Percentiles rank a stretch among this genome's conserved stretches.
These are phyloP conservation scores for Phytophthora agathidicida DNA, from an alignment of 352 stramenopile genomes.

Conservation along the genomic window DNA sequence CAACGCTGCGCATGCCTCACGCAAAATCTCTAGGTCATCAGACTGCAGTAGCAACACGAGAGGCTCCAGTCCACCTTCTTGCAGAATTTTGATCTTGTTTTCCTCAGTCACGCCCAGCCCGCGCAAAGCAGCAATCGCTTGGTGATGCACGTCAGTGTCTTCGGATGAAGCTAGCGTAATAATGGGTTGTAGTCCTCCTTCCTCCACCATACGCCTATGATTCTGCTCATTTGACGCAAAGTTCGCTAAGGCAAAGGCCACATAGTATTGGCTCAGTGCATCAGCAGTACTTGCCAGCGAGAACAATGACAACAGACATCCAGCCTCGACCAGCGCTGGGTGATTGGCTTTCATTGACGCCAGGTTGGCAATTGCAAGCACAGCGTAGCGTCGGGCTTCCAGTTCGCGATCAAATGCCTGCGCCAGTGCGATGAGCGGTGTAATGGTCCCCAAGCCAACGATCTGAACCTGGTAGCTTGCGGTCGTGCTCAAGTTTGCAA, in stretches of 20 bases:
- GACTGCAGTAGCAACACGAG: conserved; percentile 91
- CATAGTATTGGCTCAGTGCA: conserved; percentile 94
- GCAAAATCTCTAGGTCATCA: conserved; percentile 93
- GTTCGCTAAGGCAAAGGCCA: conserved; percentile 95
- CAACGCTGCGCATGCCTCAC: conserved; percentile 93
- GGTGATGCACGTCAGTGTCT: conserved; percentile 95
- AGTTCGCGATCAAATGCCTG: conserved; percentile 91
- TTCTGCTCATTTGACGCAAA: conserved; percentile 94
- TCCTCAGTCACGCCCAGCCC: conserved; percentile 90
- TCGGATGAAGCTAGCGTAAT: conserved; percentile 92
- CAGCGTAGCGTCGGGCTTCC: conserved; percentile 93
- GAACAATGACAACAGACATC: conserved; percentile 92
- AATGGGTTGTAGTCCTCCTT: conserved; percentile 95
- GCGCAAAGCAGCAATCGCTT: conserved; percentile 93
- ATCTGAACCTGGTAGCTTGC: conserved; percentile 95
- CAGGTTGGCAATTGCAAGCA: conserved; percentile 95
- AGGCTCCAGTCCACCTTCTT: conserved; percentile 95
- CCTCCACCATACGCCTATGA: conserved; percentile 94
- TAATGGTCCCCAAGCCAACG: conserved; percentile 93
- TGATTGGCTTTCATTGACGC: conserved; percentile 96
- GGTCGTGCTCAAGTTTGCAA: conserved; percentile 95
- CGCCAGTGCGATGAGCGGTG: conserved; percentile 89
- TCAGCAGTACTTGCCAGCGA: conserved; percentile 94
- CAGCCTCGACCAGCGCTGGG: conserved; percentile 90
- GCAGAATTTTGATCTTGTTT: conserved; percentile 97